Evolutionary conservation across 225 moss, liverwort and hornwort genomes (phyloP), one percentile per base, ranked within the genome.

Genomic region (Sphagnum contortum): DNA sequence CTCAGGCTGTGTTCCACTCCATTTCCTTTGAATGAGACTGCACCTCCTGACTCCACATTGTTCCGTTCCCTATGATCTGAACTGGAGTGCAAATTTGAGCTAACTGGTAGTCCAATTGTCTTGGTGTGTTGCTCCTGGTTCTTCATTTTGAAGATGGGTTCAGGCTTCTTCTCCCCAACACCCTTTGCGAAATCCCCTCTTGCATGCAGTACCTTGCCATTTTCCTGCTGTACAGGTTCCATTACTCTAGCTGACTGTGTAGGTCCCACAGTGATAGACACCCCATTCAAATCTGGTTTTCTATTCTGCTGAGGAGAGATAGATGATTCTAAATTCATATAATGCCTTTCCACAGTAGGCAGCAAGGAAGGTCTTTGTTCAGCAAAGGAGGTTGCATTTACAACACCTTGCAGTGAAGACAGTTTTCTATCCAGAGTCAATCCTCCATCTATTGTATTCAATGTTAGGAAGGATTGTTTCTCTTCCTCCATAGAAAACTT

Each of bases 41-140:
- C 91, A 61, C 91, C 94, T 75, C 91, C 94, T 50, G 94, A 91
- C 50, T 95, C 91, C 12, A 92, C 68, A 48, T 64, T 77, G 64
- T 95, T 87, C 60, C 81, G 87, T 51, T 91, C 91, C 3, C 83
- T 77, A 61, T 81, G 84, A 61, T 88, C 94, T 62, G 88, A 69
- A 70, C 83, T 72, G 50, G 89, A 91, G 57, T 89, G 89, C 45
- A 82, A 72, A 61, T 74, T 81, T 49, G 73, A 63, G 57, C 79
- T 81, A 1, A 66, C 63, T 48, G 72, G 76, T 51, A 82, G 87
- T 51, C 76, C 83, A 67, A 79, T 74, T 48, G 75, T 68, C 55
- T 77, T 65, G 47, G 71, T 67, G 60, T 79, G 76, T 12, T 79
- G 75, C 48, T 77, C 76, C 70, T 89, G 81, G 29, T 29, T 29